Evolutionary conservation across 2,329 filamentous ascomycete species (phyloP), one percentile per base, ranked within the genome.

Genomic region (Phaeophleospora eucalypticola): DNA sequence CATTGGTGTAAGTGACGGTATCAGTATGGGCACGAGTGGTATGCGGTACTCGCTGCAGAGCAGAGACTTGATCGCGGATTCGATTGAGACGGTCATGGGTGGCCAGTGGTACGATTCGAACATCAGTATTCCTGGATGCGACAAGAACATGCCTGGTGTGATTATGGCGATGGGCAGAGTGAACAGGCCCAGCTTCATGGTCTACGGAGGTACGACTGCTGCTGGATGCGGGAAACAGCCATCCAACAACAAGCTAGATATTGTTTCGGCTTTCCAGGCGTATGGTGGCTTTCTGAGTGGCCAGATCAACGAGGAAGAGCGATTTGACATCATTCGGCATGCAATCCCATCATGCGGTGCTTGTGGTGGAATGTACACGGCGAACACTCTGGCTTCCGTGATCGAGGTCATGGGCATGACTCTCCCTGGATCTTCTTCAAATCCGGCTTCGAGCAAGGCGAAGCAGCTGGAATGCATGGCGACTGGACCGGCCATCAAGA

Each of bases 81-180:
- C 87, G 52, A 95, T 98, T 63, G 93, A 98, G 79, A 97, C 93
- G 4, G 93, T 98, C 61, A 98, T 97, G 90, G 86, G 89, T 58
- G 93, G 89, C 14, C 93, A 98, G 72, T 97, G 90, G 89, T 97
- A 98, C 67, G 93, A 98, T 69, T 91, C 83, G 59, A 97, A 97
- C 71, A 86, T 98, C 66, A 95, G 89, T 43, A 86, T 98, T 61
- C 93, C 93, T 12, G 93, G 93, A 40, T 98, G 93, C 71, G 93
- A 98, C 79, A 98, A 98, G 82, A 98, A 98, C 74, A 97, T 98
- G 93, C 89, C 89, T n/a, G 72, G 73, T 65, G 73, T 77, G 39
- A 69, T 77, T 49, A 77, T 77, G 71, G 93, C 90, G 46, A 96
- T 96, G 87, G 91, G 89, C 32, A 82, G 93, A 59, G 83, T 96